A percentile compares a stretch with the other conserved stretches of the same genome.
Evolutionary conservation across 805 yeast species (phyloP).

Genomic region (Candida maris): DNA sequence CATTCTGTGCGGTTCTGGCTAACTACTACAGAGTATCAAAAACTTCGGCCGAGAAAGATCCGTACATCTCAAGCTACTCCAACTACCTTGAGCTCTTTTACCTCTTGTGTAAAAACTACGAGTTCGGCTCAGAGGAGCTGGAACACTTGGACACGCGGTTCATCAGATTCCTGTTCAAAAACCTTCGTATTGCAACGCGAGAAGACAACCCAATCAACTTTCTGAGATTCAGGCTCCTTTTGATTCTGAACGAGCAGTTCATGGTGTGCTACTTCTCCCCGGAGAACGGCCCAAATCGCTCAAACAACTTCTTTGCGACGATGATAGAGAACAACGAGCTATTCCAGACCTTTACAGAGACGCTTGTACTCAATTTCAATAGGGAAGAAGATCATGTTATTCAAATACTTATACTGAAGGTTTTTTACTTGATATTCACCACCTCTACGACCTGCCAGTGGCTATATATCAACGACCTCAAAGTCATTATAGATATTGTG

Average conservation of each 20-base stretch:
- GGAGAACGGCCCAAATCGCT: conserved; percentile 13
- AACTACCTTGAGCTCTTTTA: conserved; percentile 48
- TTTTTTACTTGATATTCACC: conserved; percentile 71
- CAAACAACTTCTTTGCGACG: conserved; percentile 53
- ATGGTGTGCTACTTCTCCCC: conserved; percentile 53
- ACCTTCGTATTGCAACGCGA: conserved; percentile 38
- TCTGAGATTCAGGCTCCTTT: conserved; percentile 64
- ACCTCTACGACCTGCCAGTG: conserved; percentile 59
- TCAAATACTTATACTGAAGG: conserved; percentile 75
- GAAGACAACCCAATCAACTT: conserved; percentile 58
- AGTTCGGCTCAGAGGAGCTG: conserved; percentile 41
- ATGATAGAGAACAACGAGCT: conserved; percentile 42
- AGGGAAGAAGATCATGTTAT: conserved; percentile 67
- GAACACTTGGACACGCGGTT: conserved; percentile 40
- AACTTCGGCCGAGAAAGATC: conserved; percentile 31
- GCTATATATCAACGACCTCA: conserved; percentile 78
- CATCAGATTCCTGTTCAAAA: conserved; percentile 44
- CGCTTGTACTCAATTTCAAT: conserved; percentile 71
- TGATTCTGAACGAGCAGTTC: conserved; percentile 84
- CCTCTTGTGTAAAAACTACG: conserved; percentile 50
- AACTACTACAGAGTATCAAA: conserved; percentile 34
- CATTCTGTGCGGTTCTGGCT: conserved; percentile 30
- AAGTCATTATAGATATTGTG: conserved; percentile 78
- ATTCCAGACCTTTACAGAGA: conserved; percentile 58
- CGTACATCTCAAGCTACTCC: conserved; percentile 21